These are phyloP conservation scores for Thermoascus crustaceus DNA, from an alignment of 2,329 filamentous ascomycete genomes.

Conservation along the genomic window DNA sequence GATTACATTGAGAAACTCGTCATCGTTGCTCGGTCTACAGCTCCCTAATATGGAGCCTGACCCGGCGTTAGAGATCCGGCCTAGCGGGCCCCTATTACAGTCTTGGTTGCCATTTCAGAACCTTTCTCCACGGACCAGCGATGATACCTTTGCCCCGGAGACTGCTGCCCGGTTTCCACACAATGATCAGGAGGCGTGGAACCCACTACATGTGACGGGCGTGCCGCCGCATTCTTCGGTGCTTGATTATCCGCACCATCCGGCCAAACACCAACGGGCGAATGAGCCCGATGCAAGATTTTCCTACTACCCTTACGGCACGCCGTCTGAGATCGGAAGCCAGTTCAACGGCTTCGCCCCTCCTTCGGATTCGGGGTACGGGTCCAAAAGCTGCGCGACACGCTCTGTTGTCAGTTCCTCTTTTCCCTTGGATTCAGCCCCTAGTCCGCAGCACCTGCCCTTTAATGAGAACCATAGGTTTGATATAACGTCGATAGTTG, in stretches of 20 bases:
- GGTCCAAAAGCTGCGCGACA: conserved; percentile 20
- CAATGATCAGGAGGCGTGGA: conserved; percentile 25
- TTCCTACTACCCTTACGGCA: conserved; percentile 19
- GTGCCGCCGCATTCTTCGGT: conserved; percentile 11
- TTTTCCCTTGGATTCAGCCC: conserved; percentile 19
- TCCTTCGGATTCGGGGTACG: conserved; percentile 30
- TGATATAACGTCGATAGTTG: no score
- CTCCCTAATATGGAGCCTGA: background rate
- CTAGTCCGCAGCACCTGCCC: no score
- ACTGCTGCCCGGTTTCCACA: background rate
- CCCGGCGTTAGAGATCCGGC: conserved; percentile 7
- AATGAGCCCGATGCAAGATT: conserved; percentile 16
- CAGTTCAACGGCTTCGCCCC: conserved; percentile 20
- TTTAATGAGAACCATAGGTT: no score
- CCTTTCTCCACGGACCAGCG: conserved; percentile 2
- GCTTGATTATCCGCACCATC: conserved; percentile 12
- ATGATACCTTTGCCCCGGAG: background rate
- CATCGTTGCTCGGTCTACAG: background rate
- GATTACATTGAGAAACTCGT: background rate
- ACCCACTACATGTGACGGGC: conserved; percentile 23
- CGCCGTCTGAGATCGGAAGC: conserved; percentile 25
- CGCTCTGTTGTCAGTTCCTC: conserved; percentile 22
- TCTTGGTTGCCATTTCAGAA: conserved; percentile 12
- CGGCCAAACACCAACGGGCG: conserved; percentile 13
- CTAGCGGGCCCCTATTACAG: conserved; percentile 3